A percentile compares a stretch with the other conserved stretches of the same genome.
Conservation (phyloP, 306 rosid species). For the Vachellia collinsii region DNA sequence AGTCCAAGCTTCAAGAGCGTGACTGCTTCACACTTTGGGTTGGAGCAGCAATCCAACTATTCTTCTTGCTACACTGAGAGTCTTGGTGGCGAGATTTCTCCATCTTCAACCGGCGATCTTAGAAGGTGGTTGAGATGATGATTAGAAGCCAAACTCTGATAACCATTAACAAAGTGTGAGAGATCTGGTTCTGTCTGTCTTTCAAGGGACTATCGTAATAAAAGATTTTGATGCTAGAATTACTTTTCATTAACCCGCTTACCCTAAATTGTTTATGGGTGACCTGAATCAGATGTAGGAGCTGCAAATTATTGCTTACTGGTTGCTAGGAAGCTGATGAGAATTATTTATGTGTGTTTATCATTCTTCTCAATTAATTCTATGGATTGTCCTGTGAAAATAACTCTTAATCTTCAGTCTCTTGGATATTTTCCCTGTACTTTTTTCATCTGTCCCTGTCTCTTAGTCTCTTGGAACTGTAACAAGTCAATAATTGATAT, state of each 20-base stretch:
- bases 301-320: slow-evolving; percentile 40
- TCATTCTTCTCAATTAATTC: slow-evolving; percentile 16
- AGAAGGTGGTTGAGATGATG: slow-evolving; percentile 92
- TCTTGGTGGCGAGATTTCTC: slow-evolving; percentile 86
- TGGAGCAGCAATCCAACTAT: slow-evolving; percentile 90
- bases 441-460: background rate
- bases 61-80: slow-evolving; percentile 94
- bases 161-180: slow-evolving; percentile 1
- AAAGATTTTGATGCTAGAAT: slow-evolving; percentile 36
- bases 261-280: slow-evolving; percentile 36
- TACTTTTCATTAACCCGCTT: slow-evolving; percentile 36
- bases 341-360: slow-evolving; percentile 3
- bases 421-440: background rate
- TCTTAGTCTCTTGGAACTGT: background rate
- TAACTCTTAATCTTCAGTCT: slow-evolving; percentile 26
- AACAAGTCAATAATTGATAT: background rate
- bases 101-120: slow-evolving; percentile 82
- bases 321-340: slow-evolving; percentile 32
- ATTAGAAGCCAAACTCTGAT: slow-evolving; percentile 41
- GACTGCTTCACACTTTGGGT: slow-evolving; percentile 56
- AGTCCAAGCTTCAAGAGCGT: slow-evolving; percentile 95
- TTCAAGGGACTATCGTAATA: background rate
- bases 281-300: slow-evolving; percentile 46
- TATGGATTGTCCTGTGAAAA: slow-evolving; percentile 43
- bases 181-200: background rate